phyloP scores from a whole-genome alignment of 495 filamentous ascomycete species.

The Thermochaetoides thermophila region DNA sequence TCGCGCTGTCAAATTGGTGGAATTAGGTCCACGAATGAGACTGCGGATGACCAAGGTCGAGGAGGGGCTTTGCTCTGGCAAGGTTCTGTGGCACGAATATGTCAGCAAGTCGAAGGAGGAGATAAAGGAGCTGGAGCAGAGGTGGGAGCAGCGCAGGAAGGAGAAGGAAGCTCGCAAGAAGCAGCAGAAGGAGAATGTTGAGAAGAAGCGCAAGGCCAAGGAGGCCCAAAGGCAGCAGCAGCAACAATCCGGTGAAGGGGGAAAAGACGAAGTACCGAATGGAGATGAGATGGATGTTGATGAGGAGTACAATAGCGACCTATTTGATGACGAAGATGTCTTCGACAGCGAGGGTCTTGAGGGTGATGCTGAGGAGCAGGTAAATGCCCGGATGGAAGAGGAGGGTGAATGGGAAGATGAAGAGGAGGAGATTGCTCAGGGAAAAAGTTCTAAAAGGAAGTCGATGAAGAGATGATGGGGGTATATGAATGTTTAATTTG shows the following conservation, averaged over 20 bases:
- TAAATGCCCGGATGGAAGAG: conserved; percentile 38
- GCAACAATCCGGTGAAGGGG: conserved; percentile 33
- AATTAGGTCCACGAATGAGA: conserved; percentile 81
- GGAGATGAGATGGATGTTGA: conserved; percentile 47
- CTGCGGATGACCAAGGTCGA: conserved; percentile 90
- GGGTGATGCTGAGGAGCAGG: conserved; percentile 45
- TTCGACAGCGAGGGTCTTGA: conserved; percentile 38
- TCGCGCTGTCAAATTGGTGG: conserved; percentile 75
- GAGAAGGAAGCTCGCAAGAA: conserved; percentile 72
- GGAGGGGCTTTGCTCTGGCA: conserved; percentile 80
- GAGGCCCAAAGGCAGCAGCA: conserved; percentile 35
- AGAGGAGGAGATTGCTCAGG: conserved; percentile 27
- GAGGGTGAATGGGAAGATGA: conserved; percentile 39
- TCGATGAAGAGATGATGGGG: conserved; percentile 9
- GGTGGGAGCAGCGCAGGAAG: conserved; percentile 61
- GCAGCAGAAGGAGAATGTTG: conserved; percentile 73
- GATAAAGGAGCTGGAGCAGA: conserved; percentile 56
- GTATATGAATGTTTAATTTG: no score
- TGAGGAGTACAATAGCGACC: conserved; percentile 37
- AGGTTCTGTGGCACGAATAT: conserved; percentile 95
- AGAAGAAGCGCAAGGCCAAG: conserved; percentile 55
- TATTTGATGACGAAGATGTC: conserved; percentile 40
- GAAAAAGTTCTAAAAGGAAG: conserved; percentile 9
- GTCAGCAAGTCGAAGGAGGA: conserved; percentile 71
- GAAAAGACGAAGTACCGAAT: conserved; percentile 42